These are phyloP conservation scores for Phanerochaete carnosa DNA, from an alignment of 768 basidiomycete species.

Conservation along the genomic window DNA sequence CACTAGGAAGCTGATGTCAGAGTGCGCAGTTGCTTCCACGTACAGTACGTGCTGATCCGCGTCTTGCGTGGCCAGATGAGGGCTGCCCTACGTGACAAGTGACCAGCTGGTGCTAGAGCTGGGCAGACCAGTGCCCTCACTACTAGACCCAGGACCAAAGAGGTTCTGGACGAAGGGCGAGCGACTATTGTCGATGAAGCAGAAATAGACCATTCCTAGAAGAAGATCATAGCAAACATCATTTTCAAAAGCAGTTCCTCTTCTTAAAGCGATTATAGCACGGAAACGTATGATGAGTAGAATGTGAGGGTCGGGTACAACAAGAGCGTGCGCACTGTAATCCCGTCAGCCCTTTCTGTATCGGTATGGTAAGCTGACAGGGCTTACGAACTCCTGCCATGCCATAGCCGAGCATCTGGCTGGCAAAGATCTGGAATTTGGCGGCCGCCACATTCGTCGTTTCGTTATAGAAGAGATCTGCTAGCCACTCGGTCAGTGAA, in stretches of 20 bases:
- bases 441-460: slow-evolving; percentile 46
- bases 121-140: slow-evolving; percentile 48
- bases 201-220: slow-evolving; percentile 22
- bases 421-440: slow-evolving; percentile 54
- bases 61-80: slow-evolving; percentile 56
- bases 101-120: slow-evolving; percentile 50
- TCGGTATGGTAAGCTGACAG: neutral
- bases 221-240: slow-evolving; percentile 26
- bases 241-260: slow-evolving; percentile 55
- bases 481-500: neutral
- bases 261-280: slow-evolving; percentile 49
- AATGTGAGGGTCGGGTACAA: slow-evolving; percentile 36
- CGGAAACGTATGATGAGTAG: slow-evolving; percentile 49
- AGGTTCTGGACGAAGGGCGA: slow-evolving; percentile 37
- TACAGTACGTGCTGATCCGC: slow-evolving; percentile 44
- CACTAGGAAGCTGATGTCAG: slow-evolving; percentile 25
- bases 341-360: neutral
- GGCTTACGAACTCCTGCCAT: slow-evolving; percentile 27
- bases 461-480: slow-evolving; percentile 51
- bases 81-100: slow-evolving; percentile 51
- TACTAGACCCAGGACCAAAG: slow-evolving; percentile 44
- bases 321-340: slow-evolving; percentile 41
- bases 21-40: slow-evolving; percentile 8
- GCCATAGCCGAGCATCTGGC: slow-evolving; percentile 36
- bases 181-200: slow-evolving; percentile 45